phyloP scores from a whole-genome alignment of 371 early-diverging fungal genomes.

The Enteropsectra breve region DNA sequence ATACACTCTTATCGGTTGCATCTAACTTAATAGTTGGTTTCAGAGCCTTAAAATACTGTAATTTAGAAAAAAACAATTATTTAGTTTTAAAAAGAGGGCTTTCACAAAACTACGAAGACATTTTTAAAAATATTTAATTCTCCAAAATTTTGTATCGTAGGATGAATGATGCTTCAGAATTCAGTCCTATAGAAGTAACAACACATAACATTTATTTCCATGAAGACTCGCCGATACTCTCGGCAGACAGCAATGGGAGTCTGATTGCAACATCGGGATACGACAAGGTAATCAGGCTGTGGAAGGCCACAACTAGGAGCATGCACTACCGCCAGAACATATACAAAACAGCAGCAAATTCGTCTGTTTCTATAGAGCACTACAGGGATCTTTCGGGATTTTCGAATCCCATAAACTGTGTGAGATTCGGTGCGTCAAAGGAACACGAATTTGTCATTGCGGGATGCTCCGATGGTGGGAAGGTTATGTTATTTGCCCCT shows the following conservation, averaged over 20 bases:
- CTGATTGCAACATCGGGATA: constrained; percentile 56
- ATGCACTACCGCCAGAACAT: constrained; percentile 4
- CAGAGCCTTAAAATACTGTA: too few relatives aligned
- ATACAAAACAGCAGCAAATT: constrained; percentile 47
- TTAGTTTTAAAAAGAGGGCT: too few relatives aligned
- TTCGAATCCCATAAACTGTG: constrained; percentile 49
- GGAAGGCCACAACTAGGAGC: constrained; percentile 40
- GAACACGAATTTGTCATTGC: constrained; percentile 26
- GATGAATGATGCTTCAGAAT: too few relatives aligned
- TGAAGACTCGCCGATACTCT: constrained; percentile 54
- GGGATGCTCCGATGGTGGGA: constrained; percentile 53
- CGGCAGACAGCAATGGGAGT: constrained; percentile 37
- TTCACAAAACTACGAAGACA: too few relatives aligned
- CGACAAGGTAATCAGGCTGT: constrained; percentile 53
- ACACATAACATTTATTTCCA: constrained; percentile 59
- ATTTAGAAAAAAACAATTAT: too few relatives aligned
- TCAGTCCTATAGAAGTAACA: constrained; percentile 54
- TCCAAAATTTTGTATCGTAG: too few relatives aligned
- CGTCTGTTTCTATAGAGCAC: constrained; percentile 39
- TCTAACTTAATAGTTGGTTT: too few relatives aligned
- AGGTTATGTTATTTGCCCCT: constrained; percentile 38
- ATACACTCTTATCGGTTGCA: too few relatives aligned
- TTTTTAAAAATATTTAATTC: too few relatives aligned
- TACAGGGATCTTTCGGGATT: constrained; percentile 45
- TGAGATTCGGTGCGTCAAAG: constrained; percentile 36